Evolutionary conservation across 129 eudicot genomes (phyloP).

Genomic region (Erigeron canadensis): DNA sequence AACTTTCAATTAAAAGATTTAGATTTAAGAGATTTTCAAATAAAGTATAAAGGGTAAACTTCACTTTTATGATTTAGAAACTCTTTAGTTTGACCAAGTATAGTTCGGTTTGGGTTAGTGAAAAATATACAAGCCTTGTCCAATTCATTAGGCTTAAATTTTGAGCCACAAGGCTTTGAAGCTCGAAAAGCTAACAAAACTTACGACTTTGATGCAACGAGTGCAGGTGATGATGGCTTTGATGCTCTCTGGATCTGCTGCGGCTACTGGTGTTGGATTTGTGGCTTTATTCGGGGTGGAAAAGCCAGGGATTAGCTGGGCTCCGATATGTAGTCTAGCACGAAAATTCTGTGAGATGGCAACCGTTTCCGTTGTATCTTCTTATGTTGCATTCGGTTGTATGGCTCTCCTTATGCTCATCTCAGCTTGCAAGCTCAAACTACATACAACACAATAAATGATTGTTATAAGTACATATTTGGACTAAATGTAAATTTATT

Average conservation of each 20-base stretch:
- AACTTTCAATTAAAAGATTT: no score
- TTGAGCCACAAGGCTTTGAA: no score
- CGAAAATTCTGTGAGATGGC: constrained; percentile 29
- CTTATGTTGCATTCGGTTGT: constrained; percentile 35
- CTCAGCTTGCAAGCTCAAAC: constrained; percentile 27
- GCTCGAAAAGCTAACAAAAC: no score
- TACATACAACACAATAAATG: constrained; percentile 13
- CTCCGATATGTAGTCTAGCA: constrained; percentile 28
- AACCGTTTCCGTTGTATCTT: constrained; percentile 28
- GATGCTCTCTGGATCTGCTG: constrained; percentile 27
- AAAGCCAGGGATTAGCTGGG: constrained; percentile 35
- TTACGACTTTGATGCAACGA: no score
- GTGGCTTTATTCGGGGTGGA: constrained; percentile 28
- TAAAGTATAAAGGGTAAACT: no score
- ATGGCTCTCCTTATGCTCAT: constrained; percentile 17
- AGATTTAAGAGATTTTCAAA: no score
- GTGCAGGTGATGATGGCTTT: constrained; percentile 33
- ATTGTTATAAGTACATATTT: no score
- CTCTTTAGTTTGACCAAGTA: no score
- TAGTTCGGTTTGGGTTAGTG: no score
- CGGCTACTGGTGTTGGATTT: constrained; percentile 31
- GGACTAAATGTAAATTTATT: background rate
- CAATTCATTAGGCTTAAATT: no score
- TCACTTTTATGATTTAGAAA: no score
- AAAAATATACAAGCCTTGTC: no score